A percentile compares a stretch with the other conserved stretches of the same genome.
These are phyloP conservation scores for Coemansia sp. DNA, from an alignment of 192 early-diverging fungal species.

Conservation along the genomic window DNA sequence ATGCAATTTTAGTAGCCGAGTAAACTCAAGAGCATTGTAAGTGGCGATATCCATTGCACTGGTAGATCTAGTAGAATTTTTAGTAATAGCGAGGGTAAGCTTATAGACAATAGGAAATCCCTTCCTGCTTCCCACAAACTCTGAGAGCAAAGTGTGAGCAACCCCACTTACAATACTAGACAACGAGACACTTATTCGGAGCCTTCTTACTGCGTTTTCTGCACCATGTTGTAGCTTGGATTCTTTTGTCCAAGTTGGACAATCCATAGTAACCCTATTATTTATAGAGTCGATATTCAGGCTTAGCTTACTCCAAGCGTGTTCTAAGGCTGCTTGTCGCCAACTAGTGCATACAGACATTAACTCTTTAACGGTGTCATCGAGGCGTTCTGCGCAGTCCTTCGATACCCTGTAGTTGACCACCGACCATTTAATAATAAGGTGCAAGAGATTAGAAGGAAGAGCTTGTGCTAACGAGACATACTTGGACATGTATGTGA, in stretches of 20 bases:
- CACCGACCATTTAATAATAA: background rate
- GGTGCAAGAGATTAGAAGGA: background rate
- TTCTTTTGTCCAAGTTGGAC: background rate
- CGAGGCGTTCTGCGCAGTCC: background rate
- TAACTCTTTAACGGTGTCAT: background rate
- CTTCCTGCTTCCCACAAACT: background rate
- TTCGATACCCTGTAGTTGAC: background rate
- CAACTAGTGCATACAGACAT: background rate
- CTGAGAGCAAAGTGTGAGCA: background rate
- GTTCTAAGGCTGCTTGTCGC: background rate
- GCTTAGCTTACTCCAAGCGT: background rate
- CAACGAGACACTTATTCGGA: background rate
- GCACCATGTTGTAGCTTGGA: background rate
- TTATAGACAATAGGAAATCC: background rate
- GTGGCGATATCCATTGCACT: background rate
- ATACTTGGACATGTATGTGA: background rate
- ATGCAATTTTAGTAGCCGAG: background rate
- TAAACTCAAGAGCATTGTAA: background rate
- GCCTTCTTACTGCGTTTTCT: background rate
- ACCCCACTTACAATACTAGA: background rate
- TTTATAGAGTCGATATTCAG: background rate
- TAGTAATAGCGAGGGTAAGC: background rate
- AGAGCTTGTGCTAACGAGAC: background rate
- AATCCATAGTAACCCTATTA: background rate
- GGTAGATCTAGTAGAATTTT: background rate